Evolutionary conservation across 495 filamentous ascomycete genomes (phyloP).

Genomic region (Coniosporium apollinis): DNA sequence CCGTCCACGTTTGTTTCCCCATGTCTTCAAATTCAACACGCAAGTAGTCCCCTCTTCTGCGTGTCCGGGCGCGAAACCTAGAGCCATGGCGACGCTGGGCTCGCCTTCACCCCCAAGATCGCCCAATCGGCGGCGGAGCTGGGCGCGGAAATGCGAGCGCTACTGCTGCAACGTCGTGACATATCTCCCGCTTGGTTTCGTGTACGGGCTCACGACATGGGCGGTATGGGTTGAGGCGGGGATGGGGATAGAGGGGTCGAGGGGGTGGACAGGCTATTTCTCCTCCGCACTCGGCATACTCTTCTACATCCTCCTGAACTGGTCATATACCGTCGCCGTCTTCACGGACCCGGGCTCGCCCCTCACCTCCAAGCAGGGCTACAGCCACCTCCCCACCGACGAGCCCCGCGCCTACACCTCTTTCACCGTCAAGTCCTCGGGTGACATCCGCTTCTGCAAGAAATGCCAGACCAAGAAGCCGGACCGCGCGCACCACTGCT

Average conservation of each 20-base stretch:
- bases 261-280: conserved; percentile 7
- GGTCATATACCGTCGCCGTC: conserved; percentile 78
- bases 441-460: conserved; percentile 79
- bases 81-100: conserved; percentile 27
- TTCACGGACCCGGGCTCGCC: conserved; percentile 78
- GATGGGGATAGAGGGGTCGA: conserved; percentile 34
- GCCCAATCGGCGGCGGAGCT: conserved; percentile 32
- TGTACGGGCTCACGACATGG: conserved; percentile 82
- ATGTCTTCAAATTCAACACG: no score
- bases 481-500: conserved; percentile 93
- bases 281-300: conserved; percentile 41
- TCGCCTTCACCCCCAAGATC: conserved; percentile 31
- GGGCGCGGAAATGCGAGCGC: conserved; percentile 64
- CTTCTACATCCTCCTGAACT: conserved; percentile 67
- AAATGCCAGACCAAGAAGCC: conserved; percentile 90
- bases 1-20: no score
- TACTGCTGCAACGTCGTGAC: conserved; percentile 60
- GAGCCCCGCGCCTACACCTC: conserved; percentile 47
- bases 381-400: conserved; percentile 46
- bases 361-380: conserved; percentile 32
- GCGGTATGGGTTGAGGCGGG: conserved; percentile 71
- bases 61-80: no score
- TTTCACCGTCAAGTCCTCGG: conserved; percentile 81
- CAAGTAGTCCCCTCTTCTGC: no score
- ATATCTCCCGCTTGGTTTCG: conserved; percentile 81